Evolutionary conservation across 2,329 filamentous ascomycete genomes (phyloP), one percentile per base, ranked within the genome.

Genomic region (Pseudopyricularia javanii): DNA sequence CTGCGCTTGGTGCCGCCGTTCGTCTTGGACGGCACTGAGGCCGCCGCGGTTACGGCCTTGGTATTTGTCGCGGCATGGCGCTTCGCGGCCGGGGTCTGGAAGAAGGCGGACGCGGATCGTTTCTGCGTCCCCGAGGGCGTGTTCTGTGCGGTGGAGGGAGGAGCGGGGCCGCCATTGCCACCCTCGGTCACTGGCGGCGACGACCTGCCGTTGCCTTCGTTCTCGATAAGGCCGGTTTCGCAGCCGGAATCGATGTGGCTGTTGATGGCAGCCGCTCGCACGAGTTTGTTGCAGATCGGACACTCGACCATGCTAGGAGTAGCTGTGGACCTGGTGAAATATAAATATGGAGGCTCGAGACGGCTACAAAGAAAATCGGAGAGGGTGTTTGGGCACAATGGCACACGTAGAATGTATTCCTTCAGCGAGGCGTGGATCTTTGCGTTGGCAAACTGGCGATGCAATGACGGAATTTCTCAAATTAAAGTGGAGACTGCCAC

Each of bases 241-340:
- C 91, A 97, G 58, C 79, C 79, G 30, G 88, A 91, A 70, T 97
- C 93, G 64, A 97, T 82, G 68, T 97, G 91, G 59, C 77, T 76
- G 70, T 97, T 97, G 74, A 97, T 97, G 59, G 85, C 79, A 62
- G 73, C 71, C 58, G 84, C 71, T 58, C 80, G 84, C 61, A 93
- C 88, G 53, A 76, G 73, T 61, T 86, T 85, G 63, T 79, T 75
- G 72, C 90, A 95, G 59, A 91, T 87, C 15, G 90, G 90, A 64
- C 90, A 95, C 61, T 81, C 78, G 59, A 94, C 86, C 63, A 73
- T 70, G 53, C 54, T 65, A 24, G 11, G 24, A 20, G 4, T 12
- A 14, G 22, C 11, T 45, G 35, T 40, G 7, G n/a, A n/a, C 17
- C 17, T 43, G 17, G 8, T 43, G 17, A 43, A 43, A 20, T 43